A percentile compares a stretch with the other conserved stretches of the same genome.
Evolutionary conservation across 345 rosid species (phyloP).

Genomic region (Viola odorata): DNA sequence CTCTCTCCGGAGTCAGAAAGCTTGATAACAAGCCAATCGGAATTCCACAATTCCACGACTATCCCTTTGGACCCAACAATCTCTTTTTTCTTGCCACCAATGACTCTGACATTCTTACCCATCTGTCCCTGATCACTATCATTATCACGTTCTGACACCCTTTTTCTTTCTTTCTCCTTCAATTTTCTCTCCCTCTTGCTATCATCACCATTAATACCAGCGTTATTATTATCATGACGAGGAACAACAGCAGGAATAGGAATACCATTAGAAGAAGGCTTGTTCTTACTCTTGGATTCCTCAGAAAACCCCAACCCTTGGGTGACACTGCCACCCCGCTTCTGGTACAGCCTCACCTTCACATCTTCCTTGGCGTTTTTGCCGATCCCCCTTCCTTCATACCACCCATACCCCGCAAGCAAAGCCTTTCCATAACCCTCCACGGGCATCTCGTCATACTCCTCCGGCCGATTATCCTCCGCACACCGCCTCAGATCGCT

Average conservation of each 20-base stretch:
- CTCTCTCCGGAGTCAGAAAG: constrained; percentile 36
- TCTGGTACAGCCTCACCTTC: constrained; percentile 45
- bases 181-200: neutral
- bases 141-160: neutral
- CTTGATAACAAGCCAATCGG: constrained; percentile 36
- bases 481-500: constrained; percentile 47
- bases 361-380: constrained; percentile 71
- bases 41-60: constrained; percentile 34
- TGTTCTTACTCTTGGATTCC: neutral
- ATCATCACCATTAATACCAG: neutral
- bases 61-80: constrained; percentile 51
- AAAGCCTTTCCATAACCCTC: constrained; percentile 68
- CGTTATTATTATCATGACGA: neutral
- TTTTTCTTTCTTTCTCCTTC: constrained; percentile 2
- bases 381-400: constrained; percentile 77
- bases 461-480: constrained; percentile 62
- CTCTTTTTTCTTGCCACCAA: constrained; percentile 34
- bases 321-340: constrained; percentile 33
- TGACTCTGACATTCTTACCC: constrained; percentile 60
- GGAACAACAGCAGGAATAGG: neutral
- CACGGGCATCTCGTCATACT: constrained; percentile 62
- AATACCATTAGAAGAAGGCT: neutral
- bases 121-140: constrained; percentile 28
- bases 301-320: constrained; percentile 49
- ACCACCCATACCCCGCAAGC: constrained; percentile 86